phyloP scores from a whole-genome alignment of 2,329 filamentous ascomycete genomes.

The Malbranchea zuffiana region DNA sequence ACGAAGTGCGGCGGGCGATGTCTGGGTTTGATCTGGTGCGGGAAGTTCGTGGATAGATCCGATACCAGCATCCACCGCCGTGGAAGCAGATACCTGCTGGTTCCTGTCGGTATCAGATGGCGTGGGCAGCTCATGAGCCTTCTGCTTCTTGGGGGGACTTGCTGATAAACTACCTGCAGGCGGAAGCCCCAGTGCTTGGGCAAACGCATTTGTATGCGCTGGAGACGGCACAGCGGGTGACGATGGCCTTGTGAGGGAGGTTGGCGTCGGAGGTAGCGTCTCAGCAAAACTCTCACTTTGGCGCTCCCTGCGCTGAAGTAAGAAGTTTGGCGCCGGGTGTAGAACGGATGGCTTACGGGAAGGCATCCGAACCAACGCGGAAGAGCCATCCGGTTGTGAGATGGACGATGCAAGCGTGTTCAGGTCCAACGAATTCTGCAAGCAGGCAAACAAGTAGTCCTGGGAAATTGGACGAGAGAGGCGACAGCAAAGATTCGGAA shows the following conservation, averaged over 20 bases:
- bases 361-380: constrained; percentile 6
- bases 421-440: constrained; percentile 1
- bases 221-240: constrained; percentile 1
- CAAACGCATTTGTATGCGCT: too few species aligned
- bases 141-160: too few species aligned
- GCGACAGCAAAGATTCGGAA: constrained; percentile 8
- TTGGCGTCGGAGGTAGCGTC: constrained; percentile 7
- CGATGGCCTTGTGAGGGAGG: constrained; percentile 4
- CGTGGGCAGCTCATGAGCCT: too few species aligned
- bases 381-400: constrained; percentile 5
- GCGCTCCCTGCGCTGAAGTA: not conserved
- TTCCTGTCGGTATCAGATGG: too few species aligned
- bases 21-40: too few species aligned
- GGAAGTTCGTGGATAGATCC: too few species aligned
- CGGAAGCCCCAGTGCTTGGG: too few species aligned
- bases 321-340: constrained; percentile 7
- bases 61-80: too few species aligned
- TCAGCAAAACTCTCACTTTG: constrained; percentile 4
- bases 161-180: too few species aligned
- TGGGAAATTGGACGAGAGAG: constrained; percentile 8
- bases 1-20: too few species aligned
- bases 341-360: constrained; percentile 5
- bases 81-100: too few species aligned
- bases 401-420: constrained; percentile 3
- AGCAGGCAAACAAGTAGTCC: constrained; percentile 4